Base-by-base conservation (phyloP, 148 eudicot species). In the Chenopodium suecicum region DNA sequence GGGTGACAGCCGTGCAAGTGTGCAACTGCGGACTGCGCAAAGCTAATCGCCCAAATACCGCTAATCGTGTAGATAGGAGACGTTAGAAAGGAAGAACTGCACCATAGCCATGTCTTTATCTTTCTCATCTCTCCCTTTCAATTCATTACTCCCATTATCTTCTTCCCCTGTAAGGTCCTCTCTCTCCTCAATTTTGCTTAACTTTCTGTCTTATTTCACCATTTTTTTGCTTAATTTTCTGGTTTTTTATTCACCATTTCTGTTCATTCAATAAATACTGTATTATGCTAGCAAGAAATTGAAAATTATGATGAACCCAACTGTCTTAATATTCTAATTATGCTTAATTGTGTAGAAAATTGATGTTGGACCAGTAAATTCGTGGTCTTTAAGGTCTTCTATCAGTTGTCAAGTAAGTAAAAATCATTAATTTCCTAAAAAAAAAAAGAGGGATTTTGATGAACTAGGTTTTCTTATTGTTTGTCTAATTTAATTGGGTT, bases 321-420 rank as follows among this genome's bases (percentile, higher is more conserved):
- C 52, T 70, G 41, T 46, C 8, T 29, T 64, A 2, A 22, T 31
- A n/a, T 7, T 25, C 75, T 20, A 52, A 74, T 75, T 79, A 22
- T 68, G 63, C 46, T 87, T 72, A 47, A 4, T 72, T 75, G 46
- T 84, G 85, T 83, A 87, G 93, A 89, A 86, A 78, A 50, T 78
- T 27, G 87, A 68, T 50, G 70, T 25, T 66, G 68, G 78, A 52
- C 7, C 82, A 52, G 44, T 60, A 52, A 78, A 67, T 65, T 84
- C 63, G 50, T 71, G 83, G 72, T 60, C 81, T 52, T 54, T 56
- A 73, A 81, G 81, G 79, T 84, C 76, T 80, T 81, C 78, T 10
- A 56, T 79, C 29, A 82, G 70, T 72, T 69, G 90, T 22, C 87
- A 87, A 87, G 93, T 87, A 52, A 50, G 75, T 81, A 6, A 62